phyloP scores from a whole-genome alignment of 169 alveolate species.

The Cryptosporidium meleagridis region DNA sequence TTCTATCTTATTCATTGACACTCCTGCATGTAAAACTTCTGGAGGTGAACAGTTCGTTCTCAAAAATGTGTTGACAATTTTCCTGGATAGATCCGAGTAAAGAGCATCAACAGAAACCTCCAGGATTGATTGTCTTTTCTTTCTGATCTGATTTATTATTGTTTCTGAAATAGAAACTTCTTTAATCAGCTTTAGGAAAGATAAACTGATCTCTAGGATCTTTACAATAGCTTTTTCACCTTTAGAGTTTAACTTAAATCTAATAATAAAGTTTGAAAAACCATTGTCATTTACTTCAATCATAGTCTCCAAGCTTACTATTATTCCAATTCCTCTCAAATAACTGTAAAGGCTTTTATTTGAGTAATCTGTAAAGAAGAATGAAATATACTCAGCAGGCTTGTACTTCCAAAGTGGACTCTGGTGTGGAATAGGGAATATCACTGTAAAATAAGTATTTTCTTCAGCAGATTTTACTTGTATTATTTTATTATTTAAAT shows the following conservation, averaged over 20 bases:
- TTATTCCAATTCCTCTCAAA: neutral
- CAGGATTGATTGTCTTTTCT: conserved; percentile 18
- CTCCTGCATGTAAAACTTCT: conserved; percentile 20
- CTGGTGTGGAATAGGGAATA: conserved; percentile 59
- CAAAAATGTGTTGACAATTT: conserved; percentile 11
- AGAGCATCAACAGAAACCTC: neutral
- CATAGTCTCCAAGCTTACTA: neutral
- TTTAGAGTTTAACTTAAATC: neutral
- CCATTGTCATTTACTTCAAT: conserved; percentile 40
- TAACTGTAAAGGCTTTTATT: conserved; percentile 1
- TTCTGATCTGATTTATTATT: conserved; percentile 34
- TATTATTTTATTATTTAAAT: conserved; percentile 22
- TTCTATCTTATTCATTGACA: conserved; percentile 18
- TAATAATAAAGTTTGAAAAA: conserved; percentile 30
- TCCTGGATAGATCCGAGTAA: conserved; percentile 6
- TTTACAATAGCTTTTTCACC: conserved; percentile 26
- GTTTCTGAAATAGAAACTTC: conserved; percentile 54
- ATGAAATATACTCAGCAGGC: conserved; percentile 46
- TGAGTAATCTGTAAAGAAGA: conserved; percentile 45
- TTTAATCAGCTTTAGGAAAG: conserved; percentile 28
- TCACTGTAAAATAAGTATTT: neutral
- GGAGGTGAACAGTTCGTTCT: conserved; percentile 36
- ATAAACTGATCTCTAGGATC: conserved; percentile 29
- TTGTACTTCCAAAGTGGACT: conserved; percentile 46
- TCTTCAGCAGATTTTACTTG: conserved; percentile 2